Conservation (phyloP, 768 basidiomycete species). For the Rhizopogon vulgaris region DNA sequence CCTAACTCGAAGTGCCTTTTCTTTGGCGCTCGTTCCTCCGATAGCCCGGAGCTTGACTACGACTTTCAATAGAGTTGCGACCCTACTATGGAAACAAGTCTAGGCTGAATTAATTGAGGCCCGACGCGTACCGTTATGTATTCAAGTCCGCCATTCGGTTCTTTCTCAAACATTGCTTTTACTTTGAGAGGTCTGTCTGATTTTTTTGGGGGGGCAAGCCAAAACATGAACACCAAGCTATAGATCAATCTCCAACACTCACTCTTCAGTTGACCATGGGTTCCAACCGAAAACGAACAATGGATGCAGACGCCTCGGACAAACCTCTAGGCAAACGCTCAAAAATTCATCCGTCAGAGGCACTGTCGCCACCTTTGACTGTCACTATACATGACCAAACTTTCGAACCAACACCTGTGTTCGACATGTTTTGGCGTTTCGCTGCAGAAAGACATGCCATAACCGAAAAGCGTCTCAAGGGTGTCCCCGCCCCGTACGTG, state of each 20-base stretch:
- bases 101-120: no score
- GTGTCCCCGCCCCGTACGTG: constrained; percentile 47
- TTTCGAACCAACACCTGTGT: constrained; percentile 43
- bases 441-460: constrained; percentile 53
- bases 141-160: background rate
- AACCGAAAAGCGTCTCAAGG: constrained; percentile 47
- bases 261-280: background rate
- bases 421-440: constrained; percentile 57
- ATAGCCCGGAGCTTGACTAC: no score
- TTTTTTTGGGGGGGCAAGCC: background rate
- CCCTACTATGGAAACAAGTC: no score
- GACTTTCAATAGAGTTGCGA: no score
- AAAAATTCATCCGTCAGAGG: constrained; percentile 14
- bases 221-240: background rate
- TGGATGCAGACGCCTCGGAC: constrained; percentile 4
- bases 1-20: no score
- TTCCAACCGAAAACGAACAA: constrained; percentile 17
- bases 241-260: background rate
- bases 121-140: background rate
- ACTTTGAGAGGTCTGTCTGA: background rate
- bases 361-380: constrained; percentile 18
- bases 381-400: constrained; percentile 30
- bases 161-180: background rate
- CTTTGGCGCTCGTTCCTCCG: no score
- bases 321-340: constrained; percentile 16